A percentile compares a stretch with the other conserved stretches of the same genome.
phyloP scores from a whole-genome alignment of 768 basidiomycete genomes.

The Lentinula guzmanii region DNA sequence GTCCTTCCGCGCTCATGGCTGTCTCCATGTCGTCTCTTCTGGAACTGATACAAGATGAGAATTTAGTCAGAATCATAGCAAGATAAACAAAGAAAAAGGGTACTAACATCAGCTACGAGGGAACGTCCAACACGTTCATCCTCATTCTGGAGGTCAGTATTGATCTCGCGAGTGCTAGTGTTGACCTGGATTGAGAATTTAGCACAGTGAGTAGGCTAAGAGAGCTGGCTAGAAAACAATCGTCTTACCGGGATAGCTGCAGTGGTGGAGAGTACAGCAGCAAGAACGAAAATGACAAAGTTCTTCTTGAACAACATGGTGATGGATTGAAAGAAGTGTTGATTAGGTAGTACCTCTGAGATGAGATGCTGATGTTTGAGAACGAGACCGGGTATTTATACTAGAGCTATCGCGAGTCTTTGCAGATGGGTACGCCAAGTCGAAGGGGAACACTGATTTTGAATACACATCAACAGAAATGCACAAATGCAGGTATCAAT shows the following conservation, averaged over 20 bases:
- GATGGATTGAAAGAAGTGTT: neutral
- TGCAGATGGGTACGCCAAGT: neutral
- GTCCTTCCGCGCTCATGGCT: neutral
- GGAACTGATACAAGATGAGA: neutral
- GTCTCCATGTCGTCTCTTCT: constrained; percentile 5
- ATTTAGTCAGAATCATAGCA: neutral
- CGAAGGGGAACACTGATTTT: neutral
- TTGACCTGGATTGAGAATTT: neutral
- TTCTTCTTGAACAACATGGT: constrained; percentile 30
- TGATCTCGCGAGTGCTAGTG: neutral
- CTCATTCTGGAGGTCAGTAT: neutral
- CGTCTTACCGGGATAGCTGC: constrained; percentile 23
- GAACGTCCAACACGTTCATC: neutral
- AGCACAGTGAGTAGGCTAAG: neutral
- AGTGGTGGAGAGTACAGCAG: constrained; percentile 23
- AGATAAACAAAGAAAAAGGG: neutral
- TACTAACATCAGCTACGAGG: neutral
- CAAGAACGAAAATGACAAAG: constrained; percentile 25
- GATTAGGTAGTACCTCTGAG: neutral
- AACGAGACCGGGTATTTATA: neutral
- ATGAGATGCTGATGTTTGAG: neutral
- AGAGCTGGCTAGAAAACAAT: neutral
- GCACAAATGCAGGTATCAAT: neutral
- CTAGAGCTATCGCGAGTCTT: neutral
- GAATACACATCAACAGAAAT: neutral